Percentiles rank a stretch among this genome's conserved stretches.
These are phyloP conservation scores for Umbilicus rupestris DNA, from an alignment of 164 flowering plant species.

Conservation along the genomic window DNA sequence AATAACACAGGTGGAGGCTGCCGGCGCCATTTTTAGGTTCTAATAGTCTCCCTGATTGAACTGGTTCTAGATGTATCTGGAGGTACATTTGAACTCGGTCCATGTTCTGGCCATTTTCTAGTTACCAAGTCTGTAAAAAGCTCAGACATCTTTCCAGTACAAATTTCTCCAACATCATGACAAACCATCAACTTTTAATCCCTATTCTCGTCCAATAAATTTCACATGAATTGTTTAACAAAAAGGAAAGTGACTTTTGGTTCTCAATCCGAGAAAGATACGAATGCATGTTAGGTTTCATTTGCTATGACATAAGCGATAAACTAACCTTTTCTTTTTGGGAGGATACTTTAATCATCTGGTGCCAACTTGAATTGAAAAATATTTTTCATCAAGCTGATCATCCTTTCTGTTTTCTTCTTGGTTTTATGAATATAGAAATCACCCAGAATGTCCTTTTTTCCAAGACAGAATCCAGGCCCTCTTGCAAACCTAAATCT, in stretches of 20 bases:
- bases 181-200: no score
- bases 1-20: background rate
- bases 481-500: background rate
- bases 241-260: background rate
- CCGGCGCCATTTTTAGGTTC: background rate
- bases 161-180: background rate
- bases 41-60: no score
- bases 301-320: background rate
- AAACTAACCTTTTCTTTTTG: background rate
- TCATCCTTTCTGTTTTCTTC: background rate
- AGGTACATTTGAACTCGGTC: background rate
- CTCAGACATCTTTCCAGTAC: background rate
- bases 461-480: background rate
- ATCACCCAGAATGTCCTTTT: background rate
- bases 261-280: background rate
- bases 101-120: background rate
- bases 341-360: background rate
- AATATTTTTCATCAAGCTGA: background rate
- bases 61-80: no score
- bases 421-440: background rate
- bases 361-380: background rate
- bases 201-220: background rate
- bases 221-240: background rate
- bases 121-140: background rate
- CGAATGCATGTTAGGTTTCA: background rate